Conservation (phyloP, 163 green algal genomes). For the Chlorella variabilis region DNA sequence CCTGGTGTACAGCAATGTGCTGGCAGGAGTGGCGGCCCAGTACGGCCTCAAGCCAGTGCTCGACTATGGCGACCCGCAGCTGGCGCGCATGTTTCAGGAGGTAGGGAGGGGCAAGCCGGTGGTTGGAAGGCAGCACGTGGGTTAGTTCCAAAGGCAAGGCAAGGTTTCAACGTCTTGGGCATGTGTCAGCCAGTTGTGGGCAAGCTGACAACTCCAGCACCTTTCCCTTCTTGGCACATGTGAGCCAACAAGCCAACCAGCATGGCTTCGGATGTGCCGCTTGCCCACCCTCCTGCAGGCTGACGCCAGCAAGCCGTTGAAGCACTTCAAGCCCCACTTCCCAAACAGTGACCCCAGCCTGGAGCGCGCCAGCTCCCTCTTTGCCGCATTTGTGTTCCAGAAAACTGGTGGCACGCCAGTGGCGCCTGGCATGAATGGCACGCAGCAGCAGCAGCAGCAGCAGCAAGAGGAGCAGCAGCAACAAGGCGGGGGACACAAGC, state of each 20-base stretch:
- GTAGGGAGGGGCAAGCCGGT: slow-evolving; percentile 18
- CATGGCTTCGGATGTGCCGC: no score
- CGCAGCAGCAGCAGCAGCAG: not conserved
- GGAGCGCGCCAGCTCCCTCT: slow-evolving; percentile 48
- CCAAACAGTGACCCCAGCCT: slow-evolving; percentile 51
- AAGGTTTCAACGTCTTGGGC: no score
- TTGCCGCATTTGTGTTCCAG: slow-evolving; percentile 63
- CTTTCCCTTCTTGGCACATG: no score
- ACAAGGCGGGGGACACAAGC: not conserved
- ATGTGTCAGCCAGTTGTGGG: no score
- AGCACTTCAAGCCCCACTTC: slow-evolving; percentile 72
- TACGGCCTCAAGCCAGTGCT: slow-evolving; percentile 71
- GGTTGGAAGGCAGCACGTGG: no score
- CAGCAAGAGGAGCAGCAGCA: not conserved
- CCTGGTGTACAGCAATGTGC: slow-evolving; percentile 74
- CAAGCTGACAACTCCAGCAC: no score
- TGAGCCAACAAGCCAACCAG: no score
- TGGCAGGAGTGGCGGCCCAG: slow-evolving; percentile 64
- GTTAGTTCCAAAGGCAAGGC: no score
- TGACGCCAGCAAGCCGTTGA: slow-evolving; percentile 55
- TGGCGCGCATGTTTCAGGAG: slow-evolving; percentile 50
- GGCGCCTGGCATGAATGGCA: not conserved
- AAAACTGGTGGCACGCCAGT: slow-evolving; percentile 34
- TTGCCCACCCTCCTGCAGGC: no score
- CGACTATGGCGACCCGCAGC: slow-evolving; percentile 50